phyloP scores from a whole-genome alignment of 345 rosid species.

The Camelina sativa region DNA sequence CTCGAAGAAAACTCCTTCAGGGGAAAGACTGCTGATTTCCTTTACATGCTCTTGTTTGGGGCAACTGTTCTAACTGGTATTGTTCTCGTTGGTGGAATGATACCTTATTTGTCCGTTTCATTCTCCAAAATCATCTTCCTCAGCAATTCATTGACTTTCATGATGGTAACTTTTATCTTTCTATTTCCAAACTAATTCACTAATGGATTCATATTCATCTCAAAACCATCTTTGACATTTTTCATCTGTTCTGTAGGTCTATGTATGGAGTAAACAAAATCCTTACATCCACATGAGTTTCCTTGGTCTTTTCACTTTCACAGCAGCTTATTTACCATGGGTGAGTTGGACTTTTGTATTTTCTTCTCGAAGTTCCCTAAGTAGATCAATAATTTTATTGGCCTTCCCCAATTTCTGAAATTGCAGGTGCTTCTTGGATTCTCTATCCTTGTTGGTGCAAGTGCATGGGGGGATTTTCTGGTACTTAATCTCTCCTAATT shows the following conservation, averaged over 20 bases:
- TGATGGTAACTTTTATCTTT: constrained; percentile 68
- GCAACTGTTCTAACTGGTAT: constrained; percentile 79
- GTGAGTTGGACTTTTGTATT: constrained; percentile 51
- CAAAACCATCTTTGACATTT: background rate
- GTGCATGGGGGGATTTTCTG: constrained; percentile 97
- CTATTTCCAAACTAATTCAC: background rate
- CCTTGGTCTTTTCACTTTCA: constrained; percentile 91
- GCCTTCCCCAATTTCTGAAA: background rate
- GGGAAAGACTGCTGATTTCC: constrained; percentile 98
- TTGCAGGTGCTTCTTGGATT: constrained; percentile 91
- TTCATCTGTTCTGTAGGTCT: constrained; percentile 56
- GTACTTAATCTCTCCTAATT: constrained; percentile 45
- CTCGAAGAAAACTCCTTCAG: constrained; percentile 98
- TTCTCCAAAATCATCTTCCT: constrained; percentile 94
- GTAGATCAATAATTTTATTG: background rate
- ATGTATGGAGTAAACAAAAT: constrained; percentile 99
- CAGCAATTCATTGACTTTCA: constrained; percentile 96
- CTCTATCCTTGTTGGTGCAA: constrained; percentile 93
- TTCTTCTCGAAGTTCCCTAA: background rate
- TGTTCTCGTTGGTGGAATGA: constrained; percentile 87
- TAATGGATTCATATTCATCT: background rate
- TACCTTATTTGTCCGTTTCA: constrained; percentile 86
- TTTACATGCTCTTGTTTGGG: constrained; percentile 93
- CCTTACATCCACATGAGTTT: constrained; percentile 99
- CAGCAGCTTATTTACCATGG: constrained; percentile 98